Evolutionary conservation across 371 early-diverging fungal species (phyloP).

Genomic region (Scutellospora calospora): DNA sequence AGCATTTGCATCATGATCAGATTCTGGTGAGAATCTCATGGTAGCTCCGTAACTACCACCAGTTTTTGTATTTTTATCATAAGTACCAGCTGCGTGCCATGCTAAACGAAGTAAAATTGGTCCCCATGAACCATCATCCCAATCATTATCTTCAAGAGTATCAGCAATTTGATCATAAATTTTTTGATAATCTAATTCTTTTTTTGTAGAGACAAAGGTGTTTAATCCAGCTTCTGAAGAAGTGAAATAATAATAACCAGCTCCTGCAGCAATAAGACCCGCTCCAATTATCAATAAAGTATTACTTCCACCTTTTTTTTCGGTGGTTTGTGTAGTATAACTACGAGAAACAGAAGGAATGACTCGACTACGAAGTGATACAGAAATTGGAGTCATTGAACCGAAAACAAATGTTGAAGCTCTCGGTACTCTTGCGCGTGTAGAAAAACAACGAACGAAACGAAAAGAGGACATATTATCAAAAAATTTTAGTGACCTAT

Average conservation of each 20-base stretch:
- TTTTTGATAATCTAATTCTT: constrained; percentile 65
- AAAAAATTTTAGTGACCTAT: no score
- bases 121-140: constrained; percentile 93
- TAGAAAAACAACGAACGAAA: constrained; percentile 11
- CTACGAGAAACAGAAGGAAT: background rate
- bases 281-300: background rate
- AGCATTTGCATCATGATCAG: constrained; percentile 84
- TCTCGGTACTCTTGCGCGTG: background rate
- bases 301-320: background rate
- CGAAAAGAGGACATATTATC: constrained; percentile 21
- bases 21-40: constrained; percentile 85
- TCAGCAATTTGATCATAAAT: constrained; percentile 85
- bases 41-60: constrained; percentile 95
- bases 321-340: background rate
- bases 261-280: constrained; percentile 37
- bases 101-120: constrained; percentile 92
- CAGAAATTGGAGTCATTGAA: background rate
- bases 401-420: background rate
- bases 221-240: background rate
- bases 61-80: constrained; percentile 76
- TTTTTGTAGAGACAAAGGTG: background rate
- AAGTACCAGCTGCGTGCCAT: constrained; percentile 96
- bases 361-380: background rate
- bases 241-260: constrained; percentile 35
- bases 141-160: constrained; percentile 79